Evolutionary conservation across 805 yeast genomes (phyloP), one percentile per base, ranked within the genome.

Genomic region (Lachancea kluyveri): DNA sequence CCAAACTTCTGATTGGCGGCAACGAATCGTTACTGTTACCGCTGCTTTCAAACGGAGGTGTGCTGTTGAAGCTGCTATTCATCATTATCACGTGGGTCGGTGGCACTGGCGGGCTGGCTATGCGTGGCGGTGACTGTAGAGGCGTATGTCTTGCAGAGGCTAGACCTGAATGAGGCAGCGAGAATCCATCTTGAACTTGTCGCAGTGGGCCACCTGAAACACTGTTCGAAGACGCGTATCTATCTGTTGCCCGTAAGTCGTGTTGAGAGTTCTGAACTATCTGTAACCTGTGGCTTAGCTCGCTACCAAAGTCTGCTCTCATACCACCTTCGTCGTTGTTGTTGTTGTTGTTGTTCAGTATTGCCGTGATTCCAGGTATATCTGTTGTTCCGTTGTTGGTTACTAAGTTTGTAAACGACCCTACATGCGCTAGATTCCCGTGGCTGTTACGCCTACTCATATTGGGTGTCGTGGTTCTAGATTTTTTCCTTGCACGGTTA

Each of bases 1-100:
- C 57, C 33, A 54, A 38, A 41, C 57, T 53, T 37, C 60, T 44
- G 18, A 54, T 40, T 14, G 60, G 56, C 18, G 60, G 60, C 20
- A 54, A 37, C 9, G 42, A 33, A 14, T 34, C 35, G 19, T 30
- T 12, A 20, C 39, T 13, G 15, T 25, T 29, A 20, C n/a, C 26
- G 16, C 17, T 22, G 24, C 24, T 22, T 10, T 22, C 11, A 22
- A 13, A 6, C 24, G 7, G 8, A n/a, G 13, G 9, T 6, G 24
- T n/a, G 11, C 24, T 22, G 24, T 13, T 22, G 6, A 22, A n/a
- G 12, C 24, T 7, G 11, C 24, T 22, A 13, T 22, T 22, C 24
- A 13, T 7, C 12, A 10, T n/a, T 13, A 22, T 10, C 24, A 22
- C 15, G 24, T 26, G 40, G 37, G 28, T 20, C 26, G 23, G 35